Evolutionary conservation across 2,329 filamentous ascomycete genomes (phyloP).

Genomic region (Pezicula rhizophila): DNA sequence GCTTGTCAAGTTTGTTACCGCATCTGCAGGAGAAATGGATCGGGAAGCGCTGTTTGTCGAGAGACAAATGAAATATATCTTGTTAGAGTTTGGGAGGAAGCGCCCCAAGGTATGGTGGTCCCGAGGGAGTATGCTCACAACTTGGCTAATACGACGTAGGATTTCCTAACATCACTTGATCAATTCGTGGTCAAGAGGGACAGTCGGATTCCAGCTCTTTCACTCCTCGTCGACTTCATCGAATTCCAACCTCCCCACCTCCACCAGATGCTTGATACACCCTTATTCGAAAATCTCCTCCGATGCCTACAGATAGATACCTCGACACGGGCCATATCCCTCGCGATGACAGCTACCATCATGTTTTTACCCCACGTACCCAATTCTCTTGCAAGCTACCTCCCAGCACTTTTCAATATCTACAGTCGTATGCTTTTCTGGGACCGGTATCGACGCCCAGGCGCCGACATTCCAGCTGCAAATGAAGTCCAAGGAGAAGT

Average conservation of each 20-base stretch:
- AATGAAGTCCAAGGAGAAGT: conserved; percentile 27
- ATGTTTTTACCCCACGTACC: conserved; percentile 83
- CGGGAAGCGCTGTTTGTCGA: conserved; percentile 39
- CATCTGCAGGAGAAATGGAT: conserved; percentile 34
- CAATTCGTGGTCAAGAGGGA: conserved; percentile 58
- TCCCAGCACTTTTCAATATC: conserved; percentile 73
- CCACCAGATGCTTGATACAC: conserved; percentile 63
- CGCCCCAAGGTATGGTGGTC: conserved; percentile 49
- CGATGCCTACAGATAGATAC: conserved; percentile 72
- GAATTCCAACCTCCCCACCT: conserved; percentile 74
- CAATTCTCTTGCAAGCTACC: conserved; percentile 58
- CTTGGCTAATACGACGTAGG: conserved; percentile 34
- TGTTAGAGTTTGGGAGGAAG: conserved; percentile 50
- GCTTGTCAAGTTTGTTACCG: conserved; percentile 39
- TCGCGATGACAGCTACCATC: conserved; percentile 67
- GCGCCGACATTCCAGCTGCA: conserved; percentile 9
- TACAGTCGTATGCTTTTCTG: conserved; percentile 77
- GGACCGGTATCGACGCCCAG: conserved; percentile 40
- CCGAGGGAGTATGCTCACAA: conserved; percentile 1
- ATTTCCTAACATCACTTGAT: conserved; percentile 61
- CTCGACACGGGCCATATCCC: conserved; percentile 69
- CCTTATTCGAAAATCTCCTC: conserved; percentile 64
- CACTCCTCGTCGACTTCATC: conserved; percentile 67
- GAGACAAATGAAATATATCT: conserved; percentile 38
- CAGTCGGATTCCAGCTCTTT: conserved; percentile 57